Percentiles rank a stretch among this genome's conserved stretches.
Evolutionary conservation across 306 rosid genomes (phyloP).

Genomic region (Ochetophila trinervis): DNA sequence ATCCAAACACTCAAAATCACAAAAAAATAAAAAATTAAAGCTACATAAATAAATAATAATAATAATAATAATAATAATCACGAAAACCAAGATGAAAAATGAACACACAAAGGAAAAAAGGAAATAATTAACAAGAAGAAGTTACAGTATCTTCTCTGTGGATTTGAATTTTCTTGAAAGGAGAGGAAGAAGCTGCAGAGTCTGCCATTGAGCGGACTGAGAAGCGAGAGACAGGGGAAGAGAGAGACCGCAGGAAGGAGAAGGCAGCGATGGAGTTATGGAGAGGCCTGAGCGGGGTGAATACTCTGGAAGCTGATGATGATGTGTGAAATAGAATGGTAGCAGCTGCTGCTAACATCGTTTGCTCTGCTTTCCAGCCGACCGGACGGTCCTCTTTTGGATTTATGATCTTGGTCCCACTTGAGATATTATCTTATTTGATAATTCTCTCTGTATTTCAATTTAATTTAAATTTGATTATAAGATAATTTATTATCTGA

Average conservation of each 20-base stretch:
- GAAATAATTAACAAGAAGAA: not conserved
- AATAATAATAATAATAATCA: not conserved
- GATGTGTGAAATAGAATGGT: conserved; percentile 10
- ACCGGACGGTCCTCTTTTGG: too few relatives aligned
- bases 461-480: too few relatives aligned
- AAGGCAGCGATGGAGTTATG: conserved; percentile 18
- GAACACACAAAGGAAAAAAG: not conserved
- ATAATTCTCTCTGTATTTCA: too few relatives aligned
- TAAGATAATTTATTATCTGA: too few relatives aligned
- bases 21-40: not conserved
- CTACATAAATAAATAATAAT: not conserved
- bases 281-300: conserved; percentile 13
- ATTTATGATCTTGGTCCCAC: too few relatives aligned
- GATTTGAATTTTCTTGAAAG: conserved; percentile 79
- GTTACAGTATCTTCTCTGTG: conserved; percentile 72
- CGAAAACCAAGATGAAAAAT: not conserved
- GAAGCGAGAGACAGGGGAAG: conserved; percentile 37
- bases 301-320: conserved; percentile 35
- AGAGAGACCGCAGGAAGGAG: conserved; percentile 26
- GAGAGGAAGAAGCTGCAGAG: conserved; percentile 47
- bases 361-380: too few relatives aligned
- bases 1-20: not conserved
- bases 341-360: conserved; percentile 3
- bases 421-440: too few relatives aligned
- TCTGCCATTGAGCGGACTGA: conserved; percentile 76